Conservation (phyloP, 1,284 basidiomycete genomes). For the Leccinum brunneo-olivaceum region DNA sequence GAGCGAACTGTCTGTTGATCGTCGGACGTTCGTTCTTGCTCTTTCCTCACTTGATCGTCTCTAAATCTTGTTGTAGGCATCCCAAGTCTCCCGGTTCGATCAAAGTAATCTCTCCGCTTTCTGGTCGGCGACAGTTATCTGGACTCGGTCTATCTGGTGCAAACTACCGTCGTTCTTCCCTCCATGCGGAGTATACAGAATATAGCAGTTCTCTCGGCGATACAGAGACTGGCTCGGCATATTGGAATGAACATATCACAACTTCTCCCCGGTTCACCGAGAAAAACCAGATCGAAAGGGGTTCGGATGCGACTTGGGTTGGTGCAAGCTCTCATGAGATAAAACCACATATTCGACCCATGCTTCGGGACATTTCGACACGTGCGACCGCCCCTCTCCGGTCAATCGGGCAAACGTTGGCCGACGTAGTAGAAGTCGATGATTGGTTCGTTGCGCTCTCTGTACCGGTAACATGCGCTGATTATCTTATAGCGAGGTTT, state of each 20-base stretch:
- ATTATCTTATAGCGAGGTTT: slow-evolving; percentile 9
- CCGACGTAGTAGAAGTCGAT: background rate
- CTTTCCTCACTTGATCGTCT: background rate
- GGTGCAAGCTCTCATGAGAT: slow-evolving; percentile 11
- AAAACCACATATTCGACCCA: slow-evolving; percentile 9
- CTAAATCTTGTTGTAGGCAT: slow-evolving; percentile 12
- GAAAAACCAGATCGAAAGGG: background rate
- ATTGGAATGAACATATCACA: background rate
- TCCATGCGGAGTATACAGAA: background rate
- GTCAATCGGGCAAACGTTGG: background rate
- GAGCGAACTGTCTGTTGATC: background rate
- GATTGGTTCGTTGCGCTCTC: slow-evolving; percentile 13
- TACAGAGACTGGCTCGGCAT: background rate
- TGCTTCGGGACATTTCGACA: background rate
- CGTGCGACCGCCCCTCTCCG: background rate
- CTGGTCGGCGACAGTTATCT: slow-evolving; percentile 2
- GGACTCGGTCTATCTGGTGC: background rate
- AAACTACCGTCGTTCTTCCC: background rate
- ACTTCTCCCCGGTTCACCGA: background rate
- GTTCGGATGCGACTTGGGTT: background rate
- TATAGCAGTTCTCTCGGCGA: background rate
- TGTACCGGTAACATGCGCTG: background rate
- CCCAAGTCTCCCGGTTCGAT: background rate
- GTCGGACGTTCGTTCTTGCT: slow-evolving; percentile 11
- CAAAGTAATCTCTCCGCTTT: slow-evolving; percentile 14